Percentiles rank a stretch among this genome's conserved stretches.
Evolutionary conservation across 2,329 filamentous ascomycete genomes (phyloP).

Genomic region (Diaporthe citrichinensis): DNA sequence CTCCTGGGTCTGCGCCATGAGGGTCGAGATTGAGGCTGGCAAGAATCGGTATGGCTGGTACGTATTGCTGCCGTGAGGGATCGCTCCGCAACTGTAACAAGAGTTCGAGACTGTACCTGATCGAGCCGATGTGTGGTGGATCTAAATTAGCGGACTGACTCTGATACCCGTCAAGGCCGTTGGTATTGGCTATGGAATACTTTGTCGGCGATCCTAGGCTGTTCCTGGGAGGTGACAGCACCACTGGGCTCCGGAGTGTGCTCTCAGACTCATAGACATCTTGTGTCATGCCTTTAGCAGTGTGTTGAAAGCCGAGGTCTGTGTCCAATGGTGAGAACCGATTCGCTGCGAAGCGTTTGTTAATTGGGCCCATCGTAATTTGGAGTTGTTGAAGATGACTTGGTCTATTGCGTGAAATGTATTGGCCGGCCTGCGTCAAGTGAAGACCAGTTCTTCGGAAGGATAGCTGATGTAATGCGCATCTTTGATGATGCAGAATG

Average conservation of each 20-base stretch:
- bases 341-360: neutral
- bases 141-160: neutral
- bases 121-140: neutral
- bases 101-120: neutral
- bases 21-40: neutral
- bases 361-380: neutral
- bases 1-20: neutral
- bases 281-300: constrained; percentile 5
- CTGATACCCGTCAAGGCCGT: neutral
- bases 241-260: neutral
- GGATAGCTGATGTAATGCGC: neutral
- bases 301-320: neutral
- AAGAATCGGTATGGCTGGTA: neutral
- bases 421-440: neutral
- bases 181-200: neutral
- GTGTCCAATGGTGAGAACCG: neutral
- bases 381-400: neutral
- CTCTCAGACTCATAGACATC: neutral
- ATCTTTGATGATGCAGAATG: neutral
- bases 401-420: neutral
- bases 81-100: neutral
- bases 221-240: neutral
- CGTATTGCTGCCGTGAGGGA: neutral
- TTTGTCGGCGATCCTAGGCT: neutral
- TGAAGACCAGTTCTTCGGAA: too few relatives aligned